These are phyloP conservation scores for Thalassiosira mediterranea DNA, from an alignment of 352 stramenopile species.

Conservation along the genomic window DNA sequence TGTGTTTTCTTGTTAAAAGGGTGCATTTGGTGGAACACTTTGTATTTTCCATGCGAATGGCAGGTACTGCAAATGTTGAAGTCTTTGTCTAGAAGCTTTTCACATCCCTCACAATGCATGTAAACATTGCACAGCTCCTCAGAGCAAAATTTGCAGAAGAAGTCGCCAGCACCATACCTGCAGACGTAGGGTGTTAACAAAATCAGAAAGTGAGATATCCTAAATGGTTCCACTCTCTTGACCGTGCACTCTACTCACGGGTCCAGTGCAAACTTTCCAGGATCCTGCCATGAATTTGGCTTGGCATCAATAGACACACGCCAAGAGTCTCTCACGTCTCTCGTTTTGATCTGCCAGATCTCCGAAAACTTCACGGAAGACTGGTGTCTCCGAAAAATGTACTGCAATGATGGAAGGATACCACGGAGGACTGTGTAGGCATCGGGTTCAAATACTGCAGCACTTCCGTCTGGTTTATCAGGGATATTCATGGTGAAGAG, in stretches of 20 bases:
- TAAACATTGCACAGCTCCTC: conserved; percentile 84
- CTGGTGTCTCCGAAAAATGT: conserved; percentile 59
- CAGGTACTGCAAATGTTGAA: conserved; percentile 83
- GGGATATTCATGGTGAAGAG: conserved; percentile 14
- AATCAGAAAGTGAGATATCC: too few relatives aligned
- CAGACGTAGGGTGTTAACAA: too few relatives aligned
- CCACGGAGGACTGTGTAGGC: conserved; percentile 53
- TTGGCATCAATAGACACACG: conserved; percentile 39
- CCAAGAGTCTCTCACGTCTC: conserved; percentile 14
- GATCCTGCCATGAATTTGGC: conserved; percentile 53
- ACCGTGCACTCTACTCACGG: conserved; percentile 67
- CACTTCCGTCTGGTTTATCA: background rate
- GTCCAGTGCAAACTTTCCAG: conserved; percentile 53
- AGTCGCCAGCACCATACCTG: conserved; percentile 55
- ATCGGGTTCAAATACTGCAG: conserved; percentile 14
- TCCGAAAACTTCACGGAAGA: conserved; percentile 31
- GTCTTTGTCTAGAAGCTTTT: conserved; percentile 81
- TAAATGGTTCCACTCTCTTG: too few relatives aligned
- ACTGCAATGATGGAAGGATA: conserved; percentile 67
- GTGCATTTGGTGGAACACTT: conserved; percentile 66
- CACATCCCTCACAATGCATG: conserved; percentile 83
- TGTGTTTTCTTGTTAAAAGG: conserved; percentile 59
- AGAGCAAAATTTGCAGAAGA: conserved; percentile 72
- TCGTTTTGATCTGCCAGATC: conserved; percentile 6
- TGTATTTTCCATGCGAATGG: conserved; percentile 57